Base-by-base conservation (phyloP, 441 rosid genomes). In the Cnidoscolus chayamansa region DNA sequence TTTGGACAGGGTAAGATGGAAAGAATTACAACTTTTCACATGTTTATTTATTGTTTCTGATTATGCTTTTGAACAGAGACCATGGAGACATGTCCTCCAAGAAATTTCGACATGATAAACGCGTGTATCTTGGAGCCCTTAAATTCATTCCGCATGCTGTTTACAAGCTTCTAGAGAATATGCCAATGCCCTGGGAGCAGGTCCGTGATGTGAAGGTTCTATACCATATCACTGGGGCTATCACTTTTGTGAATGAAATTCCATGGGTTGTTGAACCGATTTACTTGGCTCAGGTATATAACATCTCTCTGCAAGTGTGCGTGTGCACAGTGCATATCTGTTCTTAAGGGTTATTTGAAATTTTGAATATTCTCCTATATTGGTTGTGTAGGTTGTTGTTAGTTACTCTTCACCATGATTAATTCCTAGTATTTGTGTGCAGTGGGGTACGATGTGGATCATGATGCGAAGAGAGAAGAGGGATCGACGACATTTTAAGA, bases 391-490 rank as follows among this genome's bases (percentile, higher is more conserved):
- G 11, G 3, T 51, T 50, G 2, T 50, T 48, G 16, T 11, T 49
- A 15, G 2, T 54, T 71, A 10, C 6, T 60, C 9, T 7, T 74
- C 2, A 6, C 45, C 37, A 10, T 15, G 43, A 75, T 50, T 50
- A 16, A 69, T 49, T 67, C 68, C 3, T 63, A 54, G 2, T 17
- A 12, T 63, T 8, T 58, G 47, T 75, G 55, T 32, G 54, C 82
- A 94, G 96, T 96, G 99, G 99, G 99, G 99, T 51, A 77, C 98
- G 15, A 96, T 96, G 99, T 96, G 99, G 99, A 96, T 96, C 58
- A 96, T 96, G 99, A 96, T 96, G 99, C 83, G 99, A 65, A 91
- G 98, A 73, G 99, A 96, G 86, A 95, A 95, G 84, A 89, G 99
- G 84, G 99, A 96, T 74, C 88, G 99, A 68, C 87, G 97, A 62